Evolutionary conservation across 805 yeast genomes (phyloP), one percentile per base, ranked within the genome.

Genomic region (Candida ovalis): DNA sequence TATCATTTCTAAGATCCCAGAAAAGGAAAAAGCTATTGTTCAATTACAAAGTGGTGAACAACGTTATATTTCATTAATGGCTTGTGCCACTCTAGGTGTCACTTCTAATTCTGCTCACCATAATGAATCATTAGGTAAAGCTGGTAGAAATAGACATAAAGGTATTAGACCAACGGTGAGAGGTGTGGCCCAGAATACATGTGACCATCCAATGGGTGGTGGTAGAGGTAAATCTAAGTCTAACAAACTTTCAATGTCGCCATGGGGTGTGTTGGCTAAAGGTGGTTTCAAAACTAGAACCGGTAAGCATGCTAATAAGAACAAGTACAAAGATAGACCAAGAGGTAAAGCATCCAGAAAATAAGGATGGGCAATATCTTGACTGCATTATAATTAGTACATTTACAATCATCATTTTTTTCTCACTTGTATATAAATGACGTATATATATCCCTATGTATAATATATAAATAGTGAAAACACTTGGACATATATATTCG

Each of bases 151-250:
- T 45, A 84, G 99, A 67, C 85, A 90, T 76, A 74, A 86, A 64
- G 99, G 98, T 54, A 84, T 86, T 62, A 83, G 98, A 70, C 99
- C 99, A 33, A 81, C 84, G 44, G 97, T 91, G 36, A 86, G 99
- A 75, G 99, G 99, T 80, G 88, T 89, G 59, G 98, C 99, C 43
- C 89, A 88, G 96, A 94, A 94, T 72, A 94, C 94, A 55, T 81
- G 84, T 66, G 97, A 94, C 70, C 99, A 94, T 75, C 99, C 99
- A 56, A 91, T 89, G 63, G 99, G 99, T 77, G 99, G 99, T 84
- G 99, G 99, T 73, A 84, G 99, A 78, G 99, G 99, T 81, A 94
- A 94, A 71, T 87, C 96, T 52, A 94, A 94, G 82, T 88, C 96
- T 55, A 91, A 92, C 72, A 92, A 89, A 74, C 78, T 86, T 50